These are phyloP conservation scores for Mediolabrus comicus DNA, from an alignment of 108 stramenopile genomes.

Conservation along the genomic window DNA sequence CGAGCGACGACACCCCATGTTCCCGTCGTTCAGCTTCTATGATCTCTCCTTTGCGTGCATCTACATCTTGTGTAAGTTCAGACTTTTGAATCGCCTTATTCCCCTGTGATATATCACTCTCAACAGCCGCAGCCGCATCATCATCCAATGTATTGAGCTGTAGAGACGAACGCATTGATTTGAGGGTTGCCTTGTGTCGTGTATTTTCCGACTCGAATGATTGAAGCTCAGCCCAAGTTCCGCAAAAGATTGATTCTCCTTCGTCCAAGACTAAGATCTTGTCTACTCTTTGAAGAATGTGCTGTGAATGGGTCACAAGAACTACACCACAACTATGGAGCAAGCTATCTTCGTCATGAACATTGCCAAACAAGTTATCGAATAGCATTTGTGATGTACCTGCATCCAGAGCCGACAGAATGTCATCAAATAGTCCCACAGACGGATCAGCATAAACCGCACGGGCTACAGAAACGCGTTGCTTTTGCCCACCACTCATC, in stretches of 20 bases:
- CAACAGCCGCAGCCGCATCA: background rate
- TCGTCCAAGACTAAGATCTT: slow-evolving; percentile 58
- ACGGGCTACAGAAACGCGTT: slow-evolving; percentile 72
- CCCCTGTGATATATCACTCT: background rate
- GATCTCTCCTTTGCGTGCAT: slow-evolving; percentile 33
- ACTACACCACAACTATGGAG: slow-evolving; percentile 56
- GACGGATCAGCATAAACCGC: slow-evolving; percentile 76
- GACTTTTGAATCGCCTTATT: background rate
- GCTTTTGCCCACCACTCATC: slow-evolving; percentile 84
- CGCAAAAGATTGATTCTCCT: slow-evolving; percentile 54
- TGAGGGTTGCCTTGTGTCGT: slow-evolving; percentile 42
- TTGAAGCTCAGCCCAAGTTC: slow-evolving; percentile 61
- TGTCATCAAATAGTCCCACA: slow-evolving; percentile 87
- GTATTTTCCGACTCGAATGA: slow-evolving; percentile 36
- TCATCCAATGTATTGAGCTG: slow-evolving; percentile 41
- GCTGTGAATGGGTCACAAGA: slow-evolving; percentile 83
- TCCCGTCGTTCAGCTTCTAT: slow-evolving; percentile 67
- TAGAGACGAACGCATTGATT: slow-evolving; percentile 54
- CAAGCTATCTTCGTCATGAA: slow-evolving; percentile 21
- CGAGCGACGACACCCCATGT: slow-evolving; percentile 60
- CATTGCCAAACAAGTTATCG: slow-evolving; percentile 49
- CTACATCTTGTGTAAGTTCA: slow-evolving; percentile 1
- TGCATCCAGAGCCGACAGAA: slow-evolving; percentile 90
- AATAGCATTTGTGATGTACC: slow-evolving; percentile 70
- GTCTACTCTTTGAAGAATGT: slow-evolving; percentile 66